Evolutionary conservation across 306 rosid species (phyloP), one percentile per base, ranked within the genome.

Genomic region (Citrullus amarus): DNA sequence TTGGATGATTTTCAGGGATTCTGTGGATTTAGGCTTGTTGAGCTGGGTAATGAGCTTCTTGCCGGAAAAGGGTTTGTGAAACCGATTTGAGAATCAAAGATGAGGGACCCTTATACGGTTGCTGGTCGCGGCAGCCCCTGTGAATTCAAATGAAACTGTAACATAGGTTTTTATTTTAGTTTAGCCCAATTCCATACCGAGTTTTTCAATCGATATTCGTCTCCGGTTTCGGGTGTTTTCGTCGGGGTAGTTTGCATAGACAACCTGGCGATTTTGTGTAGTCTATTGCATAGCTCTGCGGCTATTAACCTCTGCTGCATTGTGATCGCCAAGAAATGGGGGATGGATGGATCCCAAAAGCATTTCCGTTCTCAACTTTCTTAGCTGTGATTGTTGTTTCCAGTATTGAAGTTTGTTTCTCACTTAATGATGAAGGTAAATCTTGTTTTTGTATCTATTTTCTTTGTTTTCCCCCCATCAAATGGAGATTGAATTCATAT

Each of bases 341-440:
- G 80, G 87, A 78, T 86, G 81, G 89, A 90, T 86, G 89, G 89
- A 75, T 76, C 84, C 81, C 85, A 74, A 79, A 79, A 79, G 84
- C 89, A 88, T 81, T 88, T 62, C 86, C 87, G 88, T 77, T 90
- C 79, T 84, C 79, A 69, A 81, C 81, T 83, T 89, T 81, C 81
- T 6, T 87, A 61, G 87, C 79, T 84, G 82, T 90, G 84, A 82
- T 91, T 69, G 79, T 84, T 77, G 22, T 85, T 59, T 85, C 73
- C 65, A 82, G 82, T 53, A 73, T 88, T 67, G 82, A 17, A 59
- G 75, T 65, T 34, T 91, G 91, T 84, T 87, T 81, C 83, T 88
- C 93, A 0, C 84, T 88, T 71, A 88, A 91, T 77, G 91, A 85
- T 81, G 99, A 96, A 92, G 98, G 99, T 92, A 79, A 76, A 69